phyloP scores from a whole-genome alignment of 2,329 filamentous ascomycete genomes.

The Nemania diffusa region DNA sequence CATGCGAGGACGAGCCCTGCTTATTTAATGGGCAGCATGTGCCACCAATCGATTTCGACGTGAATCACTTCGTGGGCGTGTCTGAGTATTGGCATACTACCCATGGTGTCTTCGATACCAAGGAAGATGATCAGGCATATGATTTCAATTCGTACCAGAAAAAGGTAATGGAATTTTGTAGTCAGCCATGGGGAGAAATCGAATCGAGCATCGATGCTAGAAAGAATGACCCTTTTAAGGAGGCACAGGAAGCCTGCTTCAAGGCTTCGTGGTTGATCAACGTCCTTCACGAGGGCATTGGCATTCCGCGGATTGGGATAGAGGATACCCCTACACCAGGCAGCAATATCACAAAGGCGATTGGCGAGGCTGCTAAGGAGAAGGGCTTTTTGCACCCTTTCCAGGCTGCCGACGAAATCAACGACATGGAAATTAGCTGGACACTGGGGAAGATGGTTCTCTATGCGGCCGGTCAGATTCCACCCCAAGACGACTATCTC shows the following conservation, averaged over 20 bases:
- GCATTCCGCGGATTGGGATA: conserved; percentile 84
- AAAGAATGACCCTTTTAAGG: conserved; percentile 81
- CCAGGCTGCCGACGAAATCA: conserved; percentile 91
- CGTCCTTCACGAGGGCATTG: conserved; percentile 94
- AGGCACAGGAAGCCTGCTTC: conserved; percentile 90
- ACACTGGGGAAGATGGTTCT: conserved; percentile 96
- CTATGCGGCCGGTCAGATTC: conserved; percentile 90
- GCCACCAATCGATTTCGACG: conserved; percentile 93
- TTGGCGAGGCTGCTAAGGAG: conserved; percentile 73
- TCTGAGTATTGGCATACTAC: conserved; percentile 99
- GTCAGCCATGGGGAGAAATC: conserved; percentile 82
- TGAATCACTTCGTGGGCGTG: conserved; percentile 97
- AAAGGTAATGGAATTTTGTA: conserved; percentile 86
- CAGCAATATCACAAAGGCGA: conserved; percentile 78
- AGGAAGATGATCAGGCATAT: conserved; percentile 79
- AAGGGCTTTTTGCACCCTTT: conserved; percentile 86
- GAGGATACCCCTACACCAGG: conserved; percentile 67
- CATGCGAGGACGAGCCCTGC: conserved; percentile 85
- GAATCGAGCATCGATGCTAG: conserved; percentile 70
- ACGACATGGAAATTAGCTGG: conserved; percentile 94
- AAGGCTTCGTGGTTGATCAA: conserved; percentile 99
- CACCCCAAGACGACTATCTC: conserved; percentile 64
- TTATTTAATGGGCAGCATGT: conserved; percentile 91
- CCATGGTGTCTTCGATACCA: conserved; percentile 87
- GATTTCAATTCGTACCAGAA: conserved; percentile 91